A percentile compares a stretch with the other conserved stretches of the same genome.
Evolutionary conservation across 169 alveolate genomes (phyloP).

Genomic region (Plasmodium chabaudi): DNA sequence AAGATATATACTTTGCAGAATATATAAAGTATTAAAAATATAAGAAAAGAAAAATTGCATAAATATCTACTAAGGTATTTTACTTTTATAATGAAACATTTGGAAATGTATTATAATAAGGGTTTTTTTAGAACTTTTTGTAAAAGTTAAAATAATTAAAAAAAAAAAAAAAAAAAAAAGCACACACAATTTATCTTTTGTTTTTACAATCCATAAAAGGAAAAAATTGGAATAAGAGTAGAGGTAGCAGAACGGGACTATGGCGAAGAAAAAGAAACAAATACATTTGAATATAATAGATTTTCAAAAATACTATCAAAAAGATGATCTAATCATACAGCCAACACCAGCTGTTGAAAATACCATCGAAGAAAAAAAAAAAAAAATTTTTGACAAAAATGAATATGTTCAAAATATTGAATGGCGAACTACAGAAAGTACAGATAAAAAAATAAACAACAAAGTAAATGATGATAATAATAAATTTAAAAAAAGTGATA

Average conservation of each 20-base stretch:
- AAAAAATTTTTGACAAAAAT: constrained; percentile 40
- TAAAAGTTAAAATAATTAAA: no score
- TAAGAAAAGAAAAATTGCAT: no score
- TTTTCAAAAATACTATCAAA: constrained; percentile 60
- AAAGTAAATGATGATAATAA: constrained; percentile 11
- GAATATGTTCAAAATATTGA: constrained; percentile 66
- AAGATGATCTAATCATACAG: constrained; percentile 41
- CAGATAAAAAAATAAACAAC: constrained; percentile 9
- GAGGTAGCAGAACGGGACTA: not conserved
- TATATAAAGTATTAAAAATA: no score
- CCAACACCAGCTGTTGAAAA: constrained; percentile 12
- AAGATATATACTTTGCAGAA: no score
- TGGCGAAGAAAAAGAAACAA: constrained; percentile 71
- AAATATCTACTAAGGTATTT: no score
- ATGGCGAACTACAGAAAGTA: constrained; percentile 54
- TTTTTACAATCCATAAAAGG: no score
- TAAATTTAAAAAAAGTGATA: constrained; percentile 8
- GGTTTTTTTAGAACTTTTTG: no score
- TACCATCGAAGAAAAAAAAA: constrained; percentile 22
- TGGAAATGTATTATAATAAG: no score
- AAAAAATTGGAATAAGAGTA: not conserved
- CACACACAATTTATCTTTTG: not conserved
- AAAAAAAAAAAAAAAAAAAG: not conserved
- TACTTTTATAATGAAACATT: no score
- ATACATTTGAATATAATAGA: constrained; percentile 58